phyloP scores from a whole-genome alignment of 192 early-diverging fungal genomes.

The Spinellus fusiger region DNA sequence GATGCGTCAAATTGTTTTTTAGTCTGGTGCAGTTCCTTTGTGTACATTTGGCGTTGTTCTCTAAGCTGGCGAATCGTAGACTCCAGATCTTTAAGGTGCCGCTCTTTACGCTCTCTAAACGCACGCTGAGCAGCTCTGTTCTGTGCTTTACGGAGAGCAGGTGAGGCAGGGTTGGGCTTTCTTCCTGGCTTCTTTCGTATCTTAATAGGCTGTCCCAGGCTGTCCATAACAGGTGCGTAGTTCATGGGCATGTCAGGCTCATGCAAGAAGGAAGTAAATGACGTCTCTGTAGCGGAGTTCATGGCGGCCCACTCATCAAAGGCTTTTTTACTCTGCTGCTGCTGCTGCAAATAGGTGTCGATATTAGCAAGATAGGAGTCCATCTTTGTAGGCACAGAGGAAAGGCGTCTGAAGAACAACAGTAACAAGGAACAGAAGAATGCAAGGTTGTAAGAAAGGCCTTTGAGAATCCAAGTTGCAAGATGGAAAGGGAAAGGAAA shows the following conservation, averaged over 20 bases:
- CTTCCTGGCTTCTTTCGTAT: constrained; percentile 54
- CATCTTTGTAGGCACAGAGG: too few species aligned
- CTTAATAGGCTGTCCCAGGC: constrained; percentile 32
- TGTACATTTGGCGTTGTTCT: constrained; percentile 47
- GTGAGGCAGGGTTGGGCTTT: constrained; percentile 55
- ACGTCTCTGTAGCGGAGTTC: too few species aligned
- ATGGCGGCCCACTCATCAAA: too few species aligned
- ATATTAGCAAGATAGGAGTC: constrained; percentile 20
- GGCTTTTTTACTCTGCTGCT: not conserved
- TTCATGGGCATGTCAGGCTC: not conserved
- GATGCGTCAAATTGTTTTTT: constrained; percentile 40
- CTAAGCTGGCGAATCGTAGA: constrained; percentile 61
- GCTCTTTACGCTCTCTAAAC: constrained; percentile 83
- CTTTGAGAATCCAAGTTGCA: too few species aligned
- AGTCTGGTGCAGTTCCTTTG: constrained; percentile 34
- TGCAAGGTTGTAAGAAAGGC: too few species aligned
- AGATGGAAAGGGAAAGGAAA: too few species aligned
- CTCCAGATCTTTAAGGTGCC: constrained; percentile 72
- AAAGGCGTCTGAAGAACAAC: too few species aligned
- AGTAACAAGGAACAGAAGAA: too few species aligned
- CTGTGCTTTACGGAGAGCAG: constrained; percentile 65
- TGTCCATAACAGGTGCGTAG: constrained; percentile 5
- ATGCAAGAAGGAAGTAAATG: not conserved
- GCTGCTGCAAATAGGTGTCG: constrained; percentile 15
- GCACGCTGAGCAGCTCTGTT: constrained; percentile 88